A percentile compares a stretch with the other conserved stretches of the same genome.
These are phyloP conservation scores for Tricholoma terreum DNA, from an alignment of 768 basidiomycete genomes.

Conservation along the genomic window DNA sequence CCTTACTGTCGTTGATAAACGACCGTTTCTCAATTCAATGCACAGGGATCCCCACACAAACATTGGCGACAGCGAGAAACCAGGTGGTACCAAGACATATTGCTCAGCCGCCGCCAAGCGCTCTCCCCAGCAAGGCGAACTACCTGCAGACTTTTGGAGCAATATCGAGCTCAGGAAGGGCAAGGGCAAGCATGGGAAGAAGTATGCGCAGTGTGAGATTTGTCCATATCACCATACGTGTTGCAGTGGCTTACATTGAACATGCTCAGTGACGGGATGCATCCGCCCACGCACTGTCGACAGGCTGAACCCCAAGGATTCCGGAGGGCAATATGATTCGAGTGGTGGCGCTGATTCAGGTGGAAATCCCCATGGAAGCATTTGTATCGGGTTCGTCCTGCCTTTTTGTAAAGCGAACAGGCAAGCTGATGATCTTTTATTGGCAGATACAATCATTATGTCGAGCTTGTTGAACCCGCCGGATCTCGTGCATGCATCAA, in stretches of 20 bases:
- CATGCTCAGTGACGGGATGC: constrained; percentile 50
- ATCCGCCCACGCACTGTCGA: constrained; percentile 42
- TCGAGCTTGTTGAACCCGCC: constrained; percentile 54
- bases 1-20: background rate
- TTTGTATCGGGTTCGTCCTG: constrained; percentile 43
- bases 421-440: background rate
- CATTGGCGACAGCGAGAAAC: constrained; percentile 51
- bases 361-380: constrained; percentile 51
- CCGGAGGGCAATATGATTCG: constrained; percentile 58
- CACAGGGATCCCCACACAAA: constrained; percentile 45
- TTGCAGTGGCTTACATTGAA: background rate
- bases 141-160: constrained; percentile 48
- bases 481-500: constrained; percentile 52
- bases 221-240: background rate
- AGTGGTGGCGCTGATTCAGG: constrained; percentile 48
- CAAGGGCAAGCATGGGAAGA: constrained; percentile 34
- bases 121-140: constrained; percentile 41
- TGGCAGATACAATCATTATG: constrained; percentile 53
- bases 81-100: constrained; percentile 53
- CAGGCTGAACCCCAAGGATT: constrained; percentile 45
- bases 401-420: background rate
- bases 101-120: constrained; percentile 44
- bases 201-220: constrained; percentile 44
- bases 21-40: background rate
- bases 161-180: constrained; percentile 46